Evolutionary conservation across 352 stramenopile species (phyloP).

Genomic region (Saprolegnia parasitica): DNA sequence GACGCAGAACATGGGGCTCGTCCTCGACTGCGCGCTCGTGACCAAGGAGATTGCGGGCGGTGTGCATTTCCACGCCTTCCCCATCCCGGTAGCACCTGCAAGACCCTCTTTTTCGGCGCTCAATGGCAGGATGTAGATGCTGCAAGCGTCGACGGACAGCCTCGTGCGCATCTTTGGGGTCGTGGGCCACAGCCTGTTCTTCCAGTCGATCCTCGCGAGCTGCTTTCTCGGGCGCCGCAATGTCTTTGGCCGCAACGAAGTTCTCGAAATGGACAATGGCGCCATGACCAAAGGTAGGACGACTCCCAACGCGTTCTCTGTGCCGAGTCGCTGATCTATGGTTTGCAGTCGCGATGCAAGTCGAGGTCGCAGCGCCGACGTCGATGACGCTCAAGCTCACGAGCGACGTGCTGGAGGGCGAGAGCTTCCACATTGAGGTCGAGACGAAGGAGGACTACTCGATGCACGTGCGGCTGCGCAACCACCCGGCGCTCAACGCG

Average conservation of each 20-base stretch:
- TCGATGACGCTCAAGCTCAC: slow-evolving; percentile 71
- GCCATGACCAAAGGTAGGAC: slow-evolving; percentile 55
- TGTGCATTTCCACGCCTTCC: slow-evolving; percentile 71
- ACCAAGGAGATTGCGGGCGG: slow-evolving; percentile 84
- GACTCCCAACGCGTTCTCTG: neutral
- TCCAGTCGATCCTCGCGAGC: slow-evolving; percentile 74
- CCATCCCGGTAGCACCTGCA: slow-evolving; percentile 50
- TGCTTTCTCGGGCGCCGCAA: slow-evolving; percentile 67
- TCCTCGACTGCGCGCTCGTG: slow-evolving; percentile 72
- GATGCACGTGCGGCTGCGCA: slow-evolving; percentile 54
- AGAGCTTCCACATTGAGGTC: slow-evolving; percentile 57
- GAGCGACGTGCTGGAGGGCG: slow-evolving; percentile 45
- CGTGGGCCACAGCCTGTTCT: slow-evolving; percentile 79
- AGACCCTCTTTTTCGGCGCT: slow-evolving; percentile 10
- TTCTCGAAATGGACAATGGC: slow-evolving; percentile 45
- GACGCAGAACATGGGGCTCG: slow-evolving; percentile 48
- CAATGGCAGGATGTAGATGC: slow-evolving; percentile 36
- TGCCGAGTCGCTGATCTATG: no score
- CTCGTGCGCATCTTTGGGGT: slow-evolving; percentile 70
- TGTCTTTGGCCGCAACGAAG: slow-evolving; percentile 59
- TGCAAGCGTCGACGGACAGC: slow-evolving; percentile 54
- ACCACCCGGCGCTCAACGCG: slow-evolving; percentile 8
- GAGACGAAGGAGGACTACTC: slow-evolving; percentile 57
- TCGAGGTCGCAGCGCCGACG: slow-evolving; percentile 72
- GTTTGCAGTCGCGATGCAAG: slow-evolving; percentile 77